Evolutionary conservation across 2,329 filamentous ascomycete species (phyloP), one percentile per base, ranked within the genome.

Genomic region (Penicillium olsonii): DNA sequence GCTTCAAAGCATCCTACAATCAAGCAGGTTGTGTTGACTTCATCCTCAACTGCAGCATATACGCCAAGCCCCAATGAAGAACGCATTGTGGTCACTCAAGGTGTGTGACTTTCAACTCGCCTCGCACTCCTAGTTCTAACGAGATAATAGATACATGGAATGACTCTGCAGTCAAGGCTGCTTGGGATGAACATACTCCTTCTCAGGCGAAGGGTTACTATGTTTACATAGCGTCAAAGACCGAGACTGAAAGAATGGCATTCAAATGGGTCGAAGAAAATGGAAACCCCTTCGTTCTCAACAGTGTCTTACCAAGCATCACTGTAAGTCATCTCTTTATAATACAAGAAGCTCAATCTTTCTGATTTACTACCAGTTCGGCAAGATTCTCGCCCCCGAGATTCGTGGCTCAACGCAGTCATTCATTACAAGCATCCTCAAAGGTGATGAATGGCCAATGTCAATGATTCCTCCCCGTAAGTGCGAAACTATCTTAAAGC

Each of bases 201-300:
- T 24, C 64, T 64, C 10, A 67, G 63, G 17, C 20, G 8, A 24
- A 48, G 19, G 31, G 27, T 5, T 31, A 31, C n/a, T 24, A 2
- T 24, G 12, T 26, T 15, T 59, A 62, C 20, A 64, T 67, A 0
- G 77, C 76, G 1, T 71, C 70, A 41, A 82, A 82, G 54, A 72
- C 68, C 0, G 68, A 75, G 50, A 70, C 67, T 0, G 78, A 81
- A 59, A 70, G 71, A 22, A 70, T 70, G 6, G 60, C 76, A 11
- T 79, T 76, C 75, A 71, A 72, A 34, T 80, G 73, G 57, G 59
- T 77, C 18, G 57, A 70, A 35, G 69, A 76, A 37, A 68, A 73
- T 9, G 71, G 74, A 12, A 73, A 75, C 0, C 26, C 46, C 0
- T 80, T 81, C 52, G 67, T 69, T 5, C 65, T 76, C 14, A 78